Evolutionary conservation across 345 rosid genomes (phyloP), one percentile per base, ranked within the genome.

Genomic region (Camelina sativa): DNA sequence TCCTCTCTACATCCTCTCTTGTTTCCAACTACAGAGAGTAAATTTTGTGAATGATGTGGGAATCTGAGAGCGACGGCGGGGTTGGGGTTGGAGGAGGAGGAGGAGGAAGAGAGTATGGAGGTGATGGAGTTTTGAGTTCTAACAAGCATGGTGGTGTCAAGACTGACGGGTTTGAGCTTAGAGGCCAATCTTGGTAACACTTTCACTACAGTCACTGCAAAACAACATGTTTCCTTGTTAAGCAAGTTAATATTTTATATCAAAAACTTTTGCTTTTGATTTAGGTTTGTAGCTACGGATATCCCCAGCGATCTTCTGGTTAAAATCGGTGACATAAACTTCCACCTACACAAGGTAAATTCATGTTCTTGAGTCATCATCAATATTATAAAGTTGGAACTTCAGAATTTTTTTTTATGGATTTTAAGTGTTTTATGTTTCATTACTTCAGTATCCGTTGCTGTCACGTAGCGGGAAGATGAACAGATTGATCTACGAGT

Each of bases 391-490:
- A 63, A 15, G 43, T 12, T 69, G 47, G 12, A 66, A 32, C 15
- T 32, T n/a, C 25, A 44, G 47, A 12, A 38, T 46, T 9, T 7
- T 22, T 43, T 11, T 34, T 34, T 1, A 68, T 81, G 28, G 53
- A 61, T 59, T 46, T 16, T 0, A 5, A 6, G 15, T 43, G 50
- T 58, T 58, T 11, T 19, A 8, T 53, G 65, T 2, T 19, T 76
- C 58, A 32, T 44, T 53, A 38, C 43, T 74, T 53, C 55, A 95
- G 99, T 95, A 89, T 84, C 99, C 99, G 1, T 73, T 95, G 79
- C 86, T 95, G 37, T 92, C 97, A 22, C 85, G 99, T 78, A 92
- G 97, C 74, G 99, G 97, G 51, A 95, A 85, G 83, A 85, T 95
- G 83, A 92, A 92, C 65, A 86, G 97, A 78, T 58, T 92, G 59